Evolutionary conservation across 495 filamentous ascomycete genomes (phyloP).

Genomic region (Bacidia rubella): DNA sequence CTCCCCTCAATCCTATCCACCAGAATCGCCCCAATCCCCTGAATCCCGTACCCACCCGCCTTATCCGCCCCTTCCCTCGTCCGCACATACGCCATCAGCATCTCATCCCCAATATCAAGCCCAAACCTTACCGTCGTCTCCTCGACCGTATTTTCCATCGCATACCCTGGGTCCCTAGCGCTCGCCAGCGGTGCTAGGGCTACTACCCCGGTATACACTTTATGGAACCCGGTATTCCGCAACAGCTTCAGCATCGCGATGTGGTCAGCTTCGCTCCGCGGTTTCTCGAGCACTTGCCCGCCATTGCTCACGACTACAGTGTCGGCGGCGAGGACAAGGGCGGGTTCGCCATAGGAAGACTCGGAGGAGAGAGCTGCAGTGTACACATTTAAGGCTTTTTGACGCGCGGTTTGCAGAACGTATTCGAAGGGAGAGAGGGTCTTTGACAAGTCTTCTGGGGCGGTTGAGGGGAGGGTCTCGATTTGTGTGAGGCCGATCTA

Average conservation of each 20-base stretch:
- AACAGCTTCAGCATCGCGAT: constrained; percentile 66
- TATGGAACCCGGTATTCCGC: constrained; percentile 59
- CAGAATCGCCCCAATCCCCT: constrained; percentile 73
- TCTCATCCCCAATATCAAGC: constrained; percentile 57
- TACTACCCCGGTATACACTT: constrained; percentile 71
- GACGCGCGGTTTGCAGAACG: constrained; percentile 70
- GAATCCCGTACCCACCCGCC: constrained; percentile 89
- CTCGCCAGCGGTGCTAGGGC: constrained; percentile 67
- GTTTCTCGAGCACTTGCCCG: constrained; percentile 82
- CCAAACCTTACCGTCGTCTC: constrained; percentile 79
- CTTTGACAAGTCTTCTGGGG: constrained; percentile 74
- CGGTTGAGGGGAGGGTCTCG: constrained; percentile 69
- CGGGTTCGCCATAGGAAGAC: constrained; percentile 51
- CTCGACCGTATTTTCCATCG: constrained; percentile 64
- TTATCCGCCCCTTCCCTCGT: constrained; percentile 93
- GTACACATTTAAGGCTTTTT: constrained; percentile 76
- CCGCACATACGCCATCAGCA: constrained; percentile 74
- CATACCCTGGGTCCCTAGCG: constrained; percentile 70
- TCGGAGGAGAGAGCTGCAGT: constrained; percentile 27
- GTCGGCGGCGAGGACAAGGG: constrained; percentile 79
- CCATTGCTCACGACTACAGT: constrained; percentile 69
- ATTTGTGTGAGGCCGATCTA: constrained; percentile 60
- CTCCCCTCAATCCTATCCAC: constrained; percentile 80
- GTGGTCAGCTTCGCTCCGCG: constrained; percentile 64
- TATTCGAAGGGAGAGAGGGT: constrained; percentile 74